Base-by-base conservation (phyloP, 371 early-diverging fungal species). In the Coemansia sp. region DNA sequence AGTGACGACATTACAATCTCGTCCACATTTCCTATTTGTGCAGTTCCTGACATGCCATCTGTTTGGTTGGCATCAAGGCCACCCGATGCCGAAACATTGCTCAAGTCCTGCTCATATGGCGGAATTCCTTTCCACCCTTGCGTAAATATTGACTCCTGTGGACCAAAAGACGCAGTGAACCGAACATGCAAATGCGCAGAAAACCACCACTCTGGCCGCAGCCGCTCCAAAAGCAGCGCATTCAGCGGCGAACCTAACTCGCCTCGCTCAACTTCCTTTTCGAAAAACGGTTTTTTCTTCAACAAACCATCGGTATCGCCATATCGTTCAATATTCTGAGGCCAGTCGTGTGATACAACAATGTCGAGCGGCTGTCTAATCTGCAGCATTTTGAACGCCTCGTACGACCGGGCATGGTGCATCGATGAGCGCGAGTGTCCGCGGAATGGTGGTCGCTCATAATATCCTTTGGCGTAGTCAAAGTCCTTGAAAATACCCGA, bases 281-380 rank as follows among this genome's bases (percentile, higher is more conserved):
- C 68, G 63, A 98, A 91, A 65, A 82, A 90, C 8, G 83, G 83
- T 66, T 97, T 97, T 4, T 39, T 67, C 1, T 77, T 65, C 21
- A 95, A 66, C 48, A 99, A 82, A 39, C 52, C 41, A 0, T 78
- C 52, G 0, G 85, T 63, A 79, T 97, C 82, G 1, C 98, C 98
- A 79, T 89, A 88, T 21, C 83, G 75, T 55, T 92, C 91, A 26
- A 97, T 91, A 3, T 89, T 88, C 23, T 84, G 82, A 0, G 99
- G 99, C 99, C 99, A 99, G 78, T 99, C 99, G 71, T 99, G 99
- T 5, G 95, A 94, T 2, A 96, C 61, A 58, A 98, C 90, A 9
- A 97, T 84, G 69, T 98, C 97, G 44, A 96, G 49, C 0, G 91
- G 53, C 88, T 78, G 83, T 80, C 69, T 17, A 3, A 90, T 84